Evolutionary conservation across 495 filamentous ascomycete genomes (phyloP), one percentile per base, ranked within the genome.

Genomic region (Aspergillus funiculosus): DNA sequence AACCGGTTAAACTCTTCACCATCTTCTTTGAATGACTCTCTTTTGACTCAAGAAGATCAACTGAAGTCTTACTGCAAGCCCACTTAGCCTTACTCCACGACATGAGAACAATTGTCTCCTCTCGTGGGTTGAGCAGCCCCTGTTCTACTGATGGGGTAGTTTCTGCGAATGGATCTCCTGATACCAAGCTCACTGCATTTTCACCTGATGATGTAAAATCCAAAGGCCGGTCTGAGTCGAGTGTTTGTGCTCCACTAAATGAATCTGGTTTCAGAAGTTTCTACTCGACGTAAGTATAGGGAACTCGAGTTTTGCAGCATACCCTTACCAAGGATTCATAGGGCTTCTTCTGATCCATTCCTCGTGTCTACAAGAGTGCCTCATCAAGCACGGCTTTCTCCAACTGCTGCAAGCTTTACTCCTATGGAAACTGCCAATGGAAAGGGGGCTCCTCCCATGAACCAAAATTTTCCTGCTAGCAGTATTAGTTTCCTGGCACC

Each of bases 171-270:
- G 74, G 69, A 18, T 83, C 82, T 27, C 81, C 82, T 1, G 78
- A 82, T 42, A 84, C 80, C 18, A 72, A 74, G 36, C 48, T 81
- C 21, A 83, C 79, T 9, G 62, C 70, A 27, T 83, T 83, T 58
- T 82, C 80, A n/a, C 79, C 80, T 0, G 78, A 81, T 11, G 78
- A 82, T 31, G 57, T 54, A 6, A 40, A 55, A 14, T 49, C 52
- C 17, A 60, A 54, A 40, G 34, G 46, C 31, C 49, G 46, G 9
- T 39, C 54, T 32, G 44, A 53, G 11, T 41, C 53, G 6, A 48
- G 45, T 28, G 39, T 50, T 15, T 20, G 45, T 39, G 32, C 36
- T 15, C 34, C 45, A 35, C 38, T 49, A 31, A 50, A 44, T 22
- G 47, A 56, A 18, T n/a, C 46, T 25, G 50, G 51, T 8, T 44